Percentiles rank a stretch among this genome's conserved stretches.
Conservation (phyloP, 2,329 filamentous ascomycete genomes). For the Huntiella bhutanensis region DNA sequence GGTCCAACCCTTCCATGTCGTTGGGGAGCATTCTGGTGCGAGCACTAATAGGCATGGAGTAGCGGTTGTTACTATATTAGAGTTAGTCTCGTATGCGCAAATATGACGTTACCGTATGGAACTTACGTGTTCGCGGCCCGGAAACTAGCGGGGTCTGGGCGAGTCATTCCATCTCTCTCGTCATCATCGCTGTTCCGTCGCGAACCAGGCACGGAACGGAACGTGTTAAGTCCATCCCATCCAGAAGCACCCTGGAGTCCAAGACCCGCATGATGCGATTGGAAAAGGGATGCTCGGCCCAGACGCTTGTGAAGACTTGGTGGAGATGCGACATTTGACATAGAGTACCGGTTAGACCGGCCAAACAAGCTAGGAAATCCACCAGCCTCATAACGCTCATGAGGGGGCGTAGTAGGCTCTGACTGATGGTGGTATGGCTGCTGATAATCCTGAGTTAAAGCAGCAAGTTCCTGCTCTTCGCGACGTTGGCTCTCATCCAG, state of each 20-base stretch:
- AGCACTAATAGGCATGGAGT: constrained; percentile 72
- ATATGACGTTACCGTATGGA: background rate
- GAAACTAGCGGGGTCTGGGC: constrained; percentile 50
- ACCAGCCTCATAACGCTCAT: constrained; percentile 55
- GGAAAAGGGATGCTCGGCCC: constrained; percentile 36
- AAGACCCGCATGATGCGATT: constrained; percentile 53
- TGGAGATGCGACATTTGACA: constrained; percentile 69
- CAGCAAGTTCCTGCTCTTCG: constrained; percentile 66
- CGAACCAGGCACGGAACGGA: constrained; percentile 70
- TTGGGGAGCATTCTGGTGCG: constrained; percentile 48
- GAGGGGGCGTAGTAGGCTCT: constrained; percentile 89
- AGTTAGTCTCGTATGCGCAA: background rate
- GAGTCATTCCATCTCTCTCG: constrained; percentile 60
- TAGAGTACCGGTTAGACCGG: constrained; percentile 72
- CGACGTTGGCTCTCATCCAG: constrained; percentile 69
- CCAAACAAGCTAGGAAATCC: constrained; percentile 67
- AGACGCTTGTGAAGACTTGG: constrained; percentile 57
- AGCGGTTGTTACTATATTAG: constrained; percentile 43
- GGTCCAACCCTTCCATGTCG: constrained; percentile 43
- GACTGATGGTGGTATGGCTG: constrained; percentile 57
- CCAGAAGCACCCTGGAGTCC: constrained; percentile 33
- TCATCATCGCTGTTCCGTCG: constrained; percentile 83
- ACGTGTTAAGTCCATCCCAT: constrained; percentile 47
- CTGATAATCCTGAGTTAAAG: constrained; percentile 63
- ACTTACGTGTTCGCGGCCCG: constrained; percentile 66